Percentiles rank a stretch among this genome's conserved stretches.
Conservation (phyloP, 2,329 filamentous ascomycete species). For the Exophiala oligosperma region DNA sequence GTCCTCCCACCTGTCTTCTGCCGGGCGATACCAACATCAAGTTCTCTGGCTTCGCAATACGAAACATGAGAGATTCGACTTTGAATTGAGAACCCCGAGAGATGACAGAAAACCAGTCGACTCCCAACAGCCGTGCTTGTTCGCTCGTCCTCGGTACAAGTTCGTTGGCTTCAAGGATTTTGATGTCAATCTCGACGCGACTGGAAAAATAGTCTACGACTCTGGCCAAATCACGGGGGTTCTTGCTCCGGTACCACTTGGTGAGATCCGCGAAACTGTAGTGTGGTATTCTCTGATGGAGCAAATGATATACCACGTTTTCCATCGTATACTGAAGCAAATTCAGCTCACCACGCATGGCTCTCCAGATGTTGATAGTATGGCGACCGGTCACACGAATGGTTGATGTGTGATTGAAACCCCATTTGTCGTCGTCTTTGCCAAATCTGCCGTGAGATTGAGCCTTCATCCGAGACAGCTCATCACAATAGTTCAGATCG, state of each 20-base stretch:
- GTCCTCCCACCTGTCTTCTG: slow-evolving; percentile 84
- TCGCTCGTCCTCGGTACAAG: slow-evolving; percentile 87
- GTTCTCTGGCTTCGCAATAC: slow-evolving; percentile 95
- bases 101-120: slow-evolving; percentile 97
- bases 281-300: slow-evolving; percentile 85
- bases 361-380: slow-evolving; percentile 96
- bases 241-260: slow-evolving; percentile 73
- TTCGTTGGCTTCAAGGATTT: slow-evolving; percentile 88
- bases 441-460: slow-evolving; percentile 81
- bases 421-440: slow-evolving; percentile 86
- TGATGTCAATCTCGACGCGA: slow-evolving; percentile 78
- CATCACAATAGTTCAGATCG: slow-evolving; percentile 86
- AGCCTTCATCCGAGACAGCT: slow-evolving; percentile 84
- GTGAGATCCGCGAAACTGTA: slow-evolving; percentile 80
- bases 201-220: slow-evolving; percentile 75
- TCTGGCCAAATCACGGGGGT: slow-evolving; percentile 68
- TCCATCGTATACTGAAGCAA: slow-evolving; percentile 94
- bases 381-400: slow-evolving; percentile 91
- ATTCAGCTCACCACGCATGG: slow-evolving; percentile 90
- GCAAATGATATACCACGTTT: slow-evolving; percentile 87
- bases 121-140: slow-evolving; percentile 85
- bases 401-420: slow-evolving; percentile 89
- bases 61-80: slow-evolving; percentile 97
- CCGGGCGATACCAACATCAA: slow-evolving; percentile 88
- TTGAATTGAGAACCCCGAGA: slow-evolving; percentile 96